phyloP scores from a whole-genome alignment of 495 filamentous ascomycete genomes.

The Pseudevernia furfuracea region DNA sequence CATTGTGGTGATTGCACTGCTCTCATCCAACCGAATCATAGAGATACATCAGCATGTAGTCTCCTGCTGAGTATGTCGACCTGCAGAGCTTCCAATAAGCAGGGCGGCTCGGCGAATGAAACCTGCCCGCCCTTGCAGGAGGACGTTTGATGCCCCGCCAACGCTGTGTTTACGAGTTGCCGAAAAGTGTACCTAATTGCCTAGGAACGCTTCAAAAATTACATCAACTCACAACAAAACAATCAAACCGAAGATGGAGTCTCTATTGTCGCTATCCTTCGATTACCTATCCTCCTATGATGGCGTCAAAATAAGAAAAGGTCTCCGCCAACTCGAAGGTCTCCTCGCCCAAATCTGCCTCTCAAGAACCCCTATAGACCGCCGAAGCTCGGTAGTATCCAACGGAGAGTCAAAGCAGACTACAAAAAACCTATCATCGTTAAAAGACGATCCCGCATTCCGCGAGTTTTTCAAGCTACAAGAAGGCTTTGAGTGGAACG shows the following conservation, averaged over 20 bases:
- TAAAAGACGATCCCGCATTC: conserved; percentile 82
- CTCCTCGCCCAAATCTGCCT: conserved; percentile 94
- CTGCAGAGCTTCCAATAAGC: neutral
- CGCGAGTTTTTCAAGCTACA: conserved; percentile 94
- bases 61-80: neutral
- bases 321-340: conserved; percentile 89
- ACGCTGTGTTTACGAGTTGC: conserved; percentile 6
- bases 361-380: conserved; percentile 44
- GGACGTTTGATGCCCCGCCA: neutral
- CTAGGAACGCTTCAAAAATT: neutral
- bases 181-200: conserved; percentile 9
- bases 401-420: conserved; percentile 36
- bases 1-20: too few species aligned
- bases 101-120: neutral
- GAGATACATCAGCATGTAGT: neutral
- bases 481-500: conserved; percentile 96
- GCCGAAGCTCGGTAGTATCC: conserved; percentile 36
- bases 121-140: neutral
- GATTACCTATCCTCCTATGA: conserved; percentile 95
- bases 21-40: neutral
- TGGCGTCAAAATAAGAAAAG: conserved; percentile 79
- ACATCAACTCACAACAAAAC: neutral
- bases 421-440: conserved; percentile 59
- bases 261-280: conserved; percentile 85
- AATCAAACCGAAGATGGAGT: conserved; percentile 60